phyloP scores from a whole-genome alignment of 202 grass and related monocot genomes.

The Eragrostis tef region DNA sequence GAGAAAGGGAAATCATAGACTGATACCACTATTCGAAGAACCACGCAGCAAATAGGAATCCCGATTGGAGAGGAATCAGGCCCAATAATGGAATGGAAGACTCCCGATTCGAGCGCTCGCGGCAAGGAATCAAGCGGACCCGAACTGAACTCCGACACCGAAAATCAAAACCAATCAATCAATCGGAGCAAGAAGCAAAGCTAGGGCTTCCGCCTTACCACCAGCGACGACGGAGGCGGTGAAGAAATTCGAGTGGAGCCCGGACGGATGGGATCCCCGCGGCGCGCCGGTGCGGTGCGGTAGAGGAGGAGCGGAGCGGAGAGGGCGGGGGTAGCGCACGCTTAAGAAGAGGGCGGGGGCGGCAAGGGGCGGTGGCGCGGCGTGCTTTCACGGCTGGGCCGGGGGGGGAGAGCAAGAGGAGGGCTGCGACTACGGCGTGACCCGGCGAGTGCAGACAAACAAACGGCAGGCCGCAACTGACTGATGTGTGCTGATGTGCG shows the following conservation, averaged over 20 bases:
- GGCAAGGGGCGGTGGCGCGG: neutral
- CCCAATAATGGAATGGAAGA: neutral
- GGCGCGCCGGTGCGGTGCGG: neutral
- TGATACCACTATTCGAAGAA: neutral
- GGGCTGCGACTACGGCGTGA: neutral
- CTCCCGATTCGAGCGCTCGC: neutral
- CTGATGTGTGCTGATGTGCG: too few species aligned
- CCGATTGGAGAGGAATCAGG: neutral
- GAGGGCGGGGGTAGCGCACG: neutral
- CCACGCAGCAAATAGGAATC: constrained; percentile 1
- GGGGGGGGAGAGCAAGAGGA: neutral
- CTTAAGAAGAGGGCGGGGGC: neutral
- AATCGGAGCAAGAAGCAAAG: neutral
- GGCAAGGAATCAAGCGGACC: neutral
- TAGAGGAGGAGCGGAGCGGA: neutral
- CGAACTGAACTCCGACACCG: neutral
- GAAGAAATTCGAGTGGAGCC: neutral
- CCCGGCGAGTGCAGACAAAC: constrained; percentile 19
- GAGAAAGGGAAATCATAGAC: neutral
- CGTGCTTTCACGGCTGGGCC: neutral
- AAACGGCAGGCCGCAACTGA: neutral
- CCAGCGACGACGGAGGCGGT: neutral
- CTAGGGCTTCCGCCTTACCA: constrained; percentile 15
- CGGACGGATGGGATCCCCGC: neutral
- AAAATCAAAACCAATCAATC: neutral